Conservation (phyloP, 2,329 filamentous ascomycete species). For the Pseudogymnoascus verrucosus region DNA sequence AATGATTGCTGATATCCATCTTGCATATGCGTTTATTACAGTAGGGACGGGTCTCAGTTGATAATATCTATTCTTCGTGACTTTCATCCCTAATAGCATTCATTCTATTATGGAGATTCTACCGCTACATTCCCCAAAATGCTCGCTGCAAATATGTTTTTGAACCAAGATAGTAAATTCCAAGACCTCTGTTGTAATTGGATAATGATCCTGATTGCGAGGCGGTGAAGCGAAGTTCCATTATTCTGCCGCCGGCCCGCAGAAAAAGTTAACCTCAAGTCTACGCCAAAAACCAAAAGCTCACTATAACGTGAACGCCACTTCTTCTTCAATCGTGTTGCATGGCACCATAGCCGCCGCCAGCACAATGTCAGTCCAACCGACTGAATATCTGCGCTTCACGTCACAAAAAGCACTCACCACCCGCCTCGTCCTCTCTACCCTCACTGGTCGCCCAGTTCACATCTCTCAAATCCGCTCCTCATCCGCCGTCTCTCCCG, state of each 20-base stretch:
- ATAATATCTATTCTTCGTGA: too few relatives aligned
- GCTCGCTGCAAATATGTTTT: background rate
- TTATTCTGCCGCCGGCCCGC: constrained; percentile 5
- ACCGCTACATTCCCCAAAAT: background rate
- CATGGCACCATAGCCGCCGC: constrained; percentile 6
- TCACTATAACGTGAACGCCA: background rate
- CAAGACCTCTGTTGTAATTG: background rate
- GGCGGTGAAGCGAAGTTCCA: constrained; percentile 3
- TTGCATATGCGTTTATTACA: too few relatives aligned
- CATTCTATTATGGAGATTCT: background rate
- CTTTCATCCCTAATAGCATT: too few relatives aligned
- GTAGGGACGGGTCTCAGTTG: too few relatives aligned
- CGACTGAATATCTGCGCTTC: constrained; percentile 57
- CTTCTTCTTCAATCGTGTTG: background rate
- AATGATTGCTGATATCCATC: too few relatives aligned
- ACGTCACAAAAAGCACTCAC: constrained; percentile 77
- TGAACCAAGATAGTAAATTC: background rate
- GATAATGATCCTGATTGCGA: constrained; percentile 6
- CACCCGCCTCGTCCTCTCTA: constrained; percentile 79
- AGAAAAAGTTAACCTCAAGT: constrained; percentile 8
- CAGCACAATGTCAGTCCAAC: constrained; percentile 23
- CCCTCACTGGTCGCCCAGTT: constrained; percentile 79
- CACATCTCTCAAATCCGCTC: constrained; percentile 93
- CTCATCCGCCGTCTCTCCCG: constrained; percentile 75
- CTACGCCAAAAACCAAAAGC: background rate